Evolutionary conservation across 2,329 filamentous ascomycete species (phyloP).

Genomic region (Microdochium nivale): DNA sequence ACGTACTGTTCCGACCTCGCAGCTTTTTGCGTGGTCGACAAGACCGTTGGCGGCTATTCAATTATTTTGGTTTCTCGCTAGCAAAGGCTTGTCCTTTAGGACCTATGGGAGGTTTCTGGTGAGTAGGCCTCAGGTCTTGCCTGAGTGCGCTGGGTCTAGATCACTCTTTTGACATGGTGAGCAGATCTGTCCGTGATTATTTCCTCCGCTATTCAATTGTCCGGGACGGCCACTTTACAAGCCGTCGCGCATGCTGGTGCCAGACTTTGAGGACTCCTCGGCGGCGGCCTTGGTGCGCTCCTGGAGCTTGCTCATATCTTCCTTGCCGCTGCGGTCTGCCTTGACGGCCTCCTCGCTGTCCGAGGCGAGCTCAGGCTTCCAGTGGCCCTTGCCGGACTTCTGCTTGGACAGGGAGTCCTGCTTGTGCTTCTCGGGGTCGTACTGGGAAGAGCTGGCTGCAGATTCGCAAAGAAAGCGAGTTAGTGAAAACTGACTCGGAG

Average conservation of each 20-base stretch:
- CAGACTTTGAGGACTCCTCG: slow-evolving; percentile 36
- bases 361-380: slow-evolving; percentile 70
- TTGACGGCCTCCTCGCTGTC: slow-evolving; percentile 72
- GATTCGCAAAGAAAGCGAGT: too few relatives aligned
- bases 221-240: slow-evolving; percentile 24
- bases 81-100: too few relatives aligned
- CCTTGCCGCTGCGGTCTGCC: slow-evolving; percentile 48
- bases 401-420: slow-evolving; percentile 56
- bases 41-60: too few relatives aligned
- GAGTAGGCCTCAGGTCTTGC: background rate
- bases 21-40: too few relatives aligned
- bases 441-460: slow-evolving; percentile 15
- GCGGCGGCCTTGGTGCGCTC: slow-evolving; percentile 48
- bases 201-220: too few relatives aligned
- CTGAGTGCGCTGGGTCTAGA: too few relatives aligned
- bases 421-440: slow-evolving; percentile 47
- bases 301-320: slow-evolving; percentile 41
- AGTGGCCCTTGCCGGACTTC: slow-evolving; percentile 60
- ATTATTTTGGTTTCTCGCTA: too few relatives aligned
- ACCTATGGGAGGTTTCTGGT: too few relatives aligned
- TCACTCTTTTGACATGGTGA: too few relatives aligned
- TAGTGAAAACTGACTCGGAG: too few relatives aligned
- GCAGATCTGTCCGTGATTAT: too few relatives aligned
- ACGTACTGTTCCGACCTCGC: background rate
- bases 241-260: slow-evolving; percentile 38